A percentile compares a stretch with the other conserved stretches of the same genome.
phyloP scores from a whole-genome alignment of 2,329 filamentous ascomycete genomes.

The Pseudogymnoascus sp. region DNA sequence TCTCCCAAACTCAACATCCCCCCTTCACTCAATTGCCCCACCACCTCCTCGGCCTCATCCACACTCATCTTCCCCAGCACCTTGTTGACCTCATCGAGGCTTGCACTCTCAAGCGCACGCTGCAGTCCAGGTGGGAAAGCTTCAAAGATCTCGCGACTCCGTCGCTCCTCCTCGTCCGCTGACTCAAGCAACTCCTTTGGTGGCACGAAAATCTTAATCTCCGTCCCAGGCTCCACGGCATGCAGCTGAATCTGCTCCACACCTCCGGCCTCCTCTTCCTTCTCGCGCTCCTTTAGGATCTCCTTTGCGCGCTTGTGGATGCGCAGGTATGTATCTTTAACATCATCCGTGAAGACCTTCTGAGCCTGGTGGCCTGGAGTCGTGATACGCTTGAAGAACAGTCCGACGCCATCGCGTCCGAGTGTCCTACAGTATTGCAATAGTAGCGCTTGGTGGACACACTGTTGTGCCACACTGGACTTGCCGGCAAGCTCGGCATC shows the following conservation, averaged over 20 bases:
- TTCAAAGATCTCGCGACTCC: constrained; percentile 71
- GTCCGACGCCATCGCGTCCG: constrained; percentile 66
- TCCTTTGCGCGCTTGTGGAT: constrained; percentile 64
- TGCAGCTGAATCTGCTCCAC: constrained; percentile 97
- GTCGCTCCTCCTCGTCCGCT: constrained; percentile 55
- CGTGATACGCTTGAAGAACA: constrained; percentile 96
- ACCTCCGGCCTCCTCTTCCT: constrained; percentile 51
- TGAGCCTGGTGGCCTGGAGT: constrained; percentile 83
- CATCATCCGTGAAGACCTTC: constrained; percentile 86
- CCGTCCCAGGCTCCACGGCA: constrained; percentile 85
- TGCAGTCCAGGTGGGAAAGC: constrained; percentile 74
- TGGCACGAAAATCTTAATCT: constrained; percentile 82
- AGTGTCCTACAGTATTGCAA: constrained; percentile 92
- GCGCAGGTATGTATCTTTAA: constrained; percentile 75
- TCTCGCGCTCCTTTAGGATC: constrained; percentile 38
- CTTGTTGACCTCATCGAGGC: constrained; percentile 79
- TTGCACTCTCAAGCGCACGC: constrained; percentile 78
- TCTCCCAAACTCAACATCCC: constrained; percentile 87
- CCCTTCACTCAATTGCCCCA: constrained; percentile 72
- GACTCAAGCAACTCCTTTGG: constrained; percentile 44
- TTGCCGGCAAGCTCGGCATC: constrained; percentile 73
- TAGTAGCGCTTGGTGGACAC: constrained; percentile 85
- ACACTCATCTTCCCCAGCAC: constrained; percentile 84
- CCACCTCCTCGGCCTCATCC: constrained; percentile 77
- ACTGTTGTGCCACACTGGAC: constrained; percentile 71